phyloP scores from a whole-genome alignment of 129 eudicot genomes.

The Rutidosis leptorrhynchoides region DNA sequence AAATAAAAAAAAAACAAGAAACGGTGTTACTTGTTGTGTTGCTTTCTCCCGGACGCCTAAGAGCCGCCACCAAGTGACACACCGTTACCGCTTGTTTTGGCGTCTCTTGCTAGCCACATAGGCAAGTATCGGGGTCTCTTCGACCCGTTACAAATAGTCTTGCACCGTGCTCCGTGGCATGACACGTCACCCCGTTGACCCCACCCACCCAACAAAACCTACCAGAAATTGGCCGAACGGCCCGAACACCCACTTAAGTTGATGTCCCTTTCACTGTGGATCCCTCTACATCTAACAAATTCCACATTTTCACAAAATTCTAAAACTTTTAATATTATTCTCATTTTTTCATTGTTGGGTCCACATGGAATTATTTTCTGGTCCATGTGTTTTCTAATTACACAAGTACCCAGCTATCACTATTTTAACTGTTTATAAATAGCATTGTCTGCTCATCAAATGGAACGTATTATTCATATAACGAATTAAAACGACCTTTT shows the following conservation, averaged over 20 bases:
- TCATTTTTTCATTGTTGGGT: conserved; percentile 20
- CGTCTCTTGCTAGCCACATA: no score
- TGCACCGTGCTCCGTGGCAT: no score
- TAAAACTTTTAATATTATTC: not conserved
- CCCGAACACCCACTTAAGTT: conserved; percentile 16
- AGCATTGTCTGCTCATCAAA: not conserved
- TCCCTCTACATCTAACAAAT: conserved; percentile 19
- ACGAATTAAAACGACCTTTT: no score
- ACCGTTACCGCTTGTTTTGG: no score
- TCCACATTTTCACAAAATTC: conserved; percentile 34
- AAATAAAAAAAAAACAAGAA: no score
- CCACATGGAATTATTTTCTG: not conserved
- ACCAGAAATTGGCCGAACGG: conserved; percentile 29
- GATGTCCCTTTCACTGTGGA: conserved; percentile 24
- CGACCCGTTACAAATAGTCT: no score
- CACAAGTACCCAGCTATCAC: conserved; percentile 2
- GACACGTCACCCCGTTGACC: conserved; percentile 25
- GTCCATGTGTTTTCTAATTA: not conserved
- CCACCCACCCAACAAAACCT: conserved; percentile 11
- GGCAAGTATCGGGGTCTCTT: no score
- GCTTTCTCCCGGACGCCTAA: no score
- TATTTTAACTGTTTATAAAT: not conserved
- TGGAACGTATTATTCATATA: no score
- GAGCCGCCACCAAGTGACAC: no score
- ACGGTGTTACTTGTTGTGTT: no score